Percentiles rank a stretch among this genome's conserved stretches.
Evolutionary conservation across 164 flowering plant genomes (phyloP).

Genomic region (Nymphaea colorata): DNA sequence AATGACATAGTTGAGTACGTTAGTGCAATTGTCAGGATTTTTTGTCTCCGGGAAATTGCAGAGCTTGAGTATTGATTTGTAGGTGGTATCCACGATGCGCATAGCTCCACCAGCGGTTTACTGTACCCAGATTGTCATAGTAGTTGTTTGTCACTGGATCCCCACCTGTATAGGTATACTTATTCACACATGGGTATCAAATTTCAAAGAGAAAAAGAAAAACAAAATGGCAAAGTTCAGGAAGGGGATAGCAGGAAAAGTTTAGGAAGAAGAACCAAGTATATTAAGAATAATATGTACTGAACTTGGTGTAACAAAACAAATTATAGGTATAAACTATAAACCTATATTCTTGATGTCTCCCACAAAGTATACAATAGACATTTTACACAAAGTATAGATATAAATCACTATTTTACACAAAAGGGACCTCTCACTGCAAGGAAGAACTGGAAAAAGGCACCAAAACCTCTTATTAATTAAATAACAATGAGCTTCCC

Average conservation of each 20-base stretch:
- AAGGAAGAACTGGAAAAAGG: too few species aligned
- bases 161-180: conserved; percentile 44
- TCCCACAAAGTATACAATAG: too few species aligned
- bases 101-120: conserved; percentile 74
- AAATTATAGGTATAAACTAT: too few species aligned
- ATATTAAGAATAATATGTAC: too few species aligned
- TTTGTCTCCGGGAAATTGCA: conserved; percentile 39
- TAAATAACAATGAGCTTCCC: too few species aligned
- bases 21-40: conserved; percentile 27
- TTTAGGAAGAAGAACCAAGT: too few species aligned
- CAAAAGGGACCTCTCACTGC: too few species aligned
- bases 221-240: background rate
- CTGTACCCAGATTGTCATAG: conserved; percentile 65
- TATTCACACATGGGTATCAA: background rate
- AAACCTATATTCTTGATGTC: too few species aligned
- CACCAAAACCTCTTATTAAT: too few species aligned
- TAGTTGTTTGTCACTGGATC: conserved; percentile 54
- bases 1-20: conserved; percentile 32
- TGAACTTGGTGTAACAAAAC: too few species aligned
- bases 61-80: conserved; percentile 34
- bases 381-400: too few species aligned
- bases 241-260: background rate
- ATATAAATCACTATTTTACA: too few species aligned
- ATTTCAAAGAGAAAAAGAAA: background rate
- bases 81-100: conserved; percentile 67